Conservation (phyloP, 2,329 filamentous ascomycete genomes). For the Aspergillus cejpii region DNA sequence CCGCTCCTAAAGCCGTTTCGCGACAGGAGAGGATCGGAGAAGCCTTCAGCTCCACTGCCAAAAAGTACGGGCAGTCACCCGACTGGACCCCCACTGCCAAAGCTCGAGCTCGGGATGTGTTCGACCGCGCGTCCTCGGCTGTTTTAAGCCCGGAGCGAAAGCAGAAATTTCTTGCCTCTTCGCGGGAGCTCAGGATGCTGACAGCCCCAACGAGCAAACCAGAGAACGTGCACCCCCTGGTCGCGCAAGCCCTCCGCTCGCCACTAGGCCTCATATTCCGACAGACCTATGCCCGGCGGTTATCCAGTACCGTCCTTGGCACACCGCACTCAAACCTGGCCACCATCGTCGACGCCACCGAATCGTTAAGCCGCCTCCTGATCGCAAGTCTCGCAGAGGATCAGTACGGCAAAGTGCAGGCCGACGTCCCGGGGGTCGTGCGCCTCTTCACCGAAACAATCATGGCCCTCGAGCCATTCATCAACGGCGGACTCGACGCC, state of each 20-base stretch:
- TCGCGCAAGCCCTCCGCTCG: constrained; percentile 46
- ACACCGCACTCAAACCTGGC: constrained; percentile 63
- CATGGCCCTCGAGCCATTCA: constrained; percentile 62
- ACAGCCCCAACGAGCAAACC: constrained; percentile 40
- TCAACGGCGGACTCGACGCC: constrained; percentile 44
- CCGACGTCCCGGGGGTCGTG: constrained; percentile 68
- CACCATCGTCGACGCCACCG: constrained; percentile 64
- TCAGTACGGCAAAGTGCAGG: constrained; percentile 75
- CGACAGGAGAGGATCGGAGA: constrained; percentile 34
- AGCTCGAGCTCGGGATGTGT: constrained; percentile 33
- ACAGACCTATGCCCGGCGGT: constrained; percentile 59
- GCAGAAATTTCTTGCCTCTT: constrained; percentile 31
- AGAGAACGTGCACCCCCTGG: constrained; percentile 45
- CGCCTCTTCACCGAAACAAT: constrained; percentile 65
- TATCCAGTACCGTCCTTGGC: constrained; percentile 64
- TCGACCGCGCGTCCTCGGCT: constrained; percentile 36
- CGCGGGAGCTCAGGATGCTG: constrained; percentile 35
- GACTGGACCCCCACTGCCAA: constrained; percentile 40
- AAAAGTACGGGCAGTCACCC: constrained; percentile 41
- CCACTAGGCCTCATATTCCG: constrained; percentile 62
- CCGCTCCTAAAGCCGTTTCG: constrained; percentile 33
- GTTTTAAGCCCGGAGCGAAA: constrained; percentile 39
- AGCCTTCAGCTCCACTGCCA: constrained; percentile 42
- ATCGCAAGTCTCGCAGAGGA: constrained; percentile 73
- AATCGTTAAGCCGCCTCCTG: constrained; percentile 61